These are phyloP conservation scores for Alloascoidea hylecoeti DNA, from an alignment of 805 yeast species.

Conservation along the genomic window DNA sequence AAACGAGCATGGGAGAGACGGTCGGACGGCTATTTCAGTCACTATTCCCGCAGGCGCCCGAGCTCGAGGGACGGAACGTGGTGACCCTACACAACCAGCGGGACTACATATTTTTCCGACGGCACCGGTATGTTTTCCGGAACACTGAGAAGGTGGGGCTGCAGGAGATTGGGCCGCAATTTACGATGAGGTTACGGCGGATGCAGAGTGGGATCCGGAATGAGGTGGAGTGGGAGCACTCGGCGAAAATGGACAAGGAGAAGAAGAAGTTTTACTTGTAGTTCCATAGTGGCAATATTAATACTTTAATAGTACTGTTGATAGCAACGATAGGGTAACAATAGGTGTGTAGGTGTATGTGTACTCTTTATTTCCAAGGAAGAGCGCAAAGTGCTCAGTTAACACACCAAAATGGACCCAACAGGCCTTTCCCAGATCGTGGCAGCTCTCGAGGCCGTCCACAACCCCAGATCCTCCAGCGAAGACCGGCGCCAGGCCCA, in stretches of 20 bases:
- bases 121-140: constrained; percentile 83
- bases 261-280: constrained; percentile 82
- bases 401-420: constrained; percentile 34
- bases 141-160: constrained; percentile 89
- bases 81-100: constrained; percentile 93
- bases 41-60: constrained; percentile 85
- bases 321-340: too few species aligned
- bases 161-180: constrained; percentile 95
- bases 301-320: neutral
- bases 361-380: too few species aligned
- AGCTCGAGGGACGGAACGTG: constrained; percentile 90
- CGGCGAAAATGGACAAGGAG: constrained; percentile 92
- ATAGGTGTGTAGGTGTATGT: too few species aligned
- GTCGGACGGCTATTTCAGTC: constrained; percentile 89
- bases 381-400: too few species aligned
- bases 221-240: constrained; percentile 93
- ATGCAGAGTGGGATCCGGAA: constrained; percentile 85
- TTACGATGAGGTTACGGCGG: constrained; percentile 78
- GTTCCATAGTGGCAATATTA: too few species aligned
- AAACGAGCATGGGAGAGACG: constrained; percentile 85
- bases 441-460: constrained; percentile 62
- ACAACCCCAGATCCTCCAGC: constrained; percentile 51
- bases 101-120: constrained; percentile 87
- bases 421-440: constrained; percentile 62
- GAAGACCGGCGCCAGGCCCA: constrained; percentile 40